phyloP scores from a whole-genome alignment of 192 early-diverging fungal species.

The Dimargaris verticillata region DNA sequence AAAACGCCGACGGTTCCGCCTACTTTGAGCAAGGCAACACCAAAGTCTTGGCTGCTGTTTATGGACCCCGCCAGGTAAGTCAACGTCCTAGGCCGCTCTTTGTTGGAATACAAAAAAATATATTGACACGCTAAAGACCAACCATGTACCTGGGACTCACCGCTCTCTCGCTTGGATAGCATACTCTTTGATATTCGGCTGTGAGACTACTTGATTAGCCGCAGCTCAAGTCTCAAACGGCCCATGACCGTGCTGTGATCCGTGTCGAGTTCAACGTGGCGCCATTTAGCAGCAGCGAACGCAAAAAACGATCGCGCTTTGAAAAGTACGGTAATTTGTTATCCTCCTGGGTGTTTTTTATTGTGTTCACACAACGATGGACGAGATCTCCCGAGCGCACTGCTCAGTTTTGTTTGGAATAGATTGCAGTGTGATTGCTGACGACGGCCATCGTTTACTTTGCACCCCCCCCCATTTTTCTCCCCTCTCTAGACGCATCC shows the following conservation, averaged over 20 bases:
- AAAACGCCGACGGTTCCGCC: constrained; percentile 80
- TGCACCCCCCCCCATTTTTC: neutral
- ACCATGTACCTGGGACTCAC: neutral
- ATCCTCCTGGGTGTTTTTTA: neutral
- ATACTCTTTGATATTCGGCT: neutral
- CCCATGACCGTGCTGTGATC: constrained; percentile 59
- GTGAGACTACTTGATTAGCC: constrained; percentile 18
- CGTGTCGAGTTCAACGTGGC: constrained; percentile 86
- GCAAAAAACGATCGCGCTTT: constrained; percentile 61
- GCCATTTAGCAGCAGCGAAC: constrained; percentile 78
- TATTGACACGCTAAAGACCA: neutral
- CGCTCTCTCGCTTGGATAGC: neutral
- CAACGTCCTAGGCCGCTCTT: neutral
- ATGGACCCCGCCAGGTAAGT: constrained; percentile 74
- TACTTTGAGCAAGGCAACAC: constrained; percentile 96
- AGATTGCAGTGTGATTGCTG: neutral
- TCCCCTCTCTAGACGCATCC: constrained; percentile 36
- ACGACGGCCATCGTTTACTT: neutral
- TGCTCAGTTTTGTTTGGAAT: neutral
- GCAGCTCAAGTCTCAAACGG: constrained; percentile 30
- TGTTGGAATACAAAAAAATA: neutral
- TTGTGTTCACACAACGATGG: neutral
- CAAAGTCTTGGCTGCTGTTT: constrained; percentile 76
- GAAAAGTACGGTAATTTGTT: constrained; percentile 46
- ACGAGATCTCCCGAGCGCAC: neutral